Evolutionary conservation across 2,329 filamentous ascomycete genomes (phyloP), one percentile per base, ranked within the genome.

Genomic region (Pseudovirgaria hyperparasitica): DNA sequence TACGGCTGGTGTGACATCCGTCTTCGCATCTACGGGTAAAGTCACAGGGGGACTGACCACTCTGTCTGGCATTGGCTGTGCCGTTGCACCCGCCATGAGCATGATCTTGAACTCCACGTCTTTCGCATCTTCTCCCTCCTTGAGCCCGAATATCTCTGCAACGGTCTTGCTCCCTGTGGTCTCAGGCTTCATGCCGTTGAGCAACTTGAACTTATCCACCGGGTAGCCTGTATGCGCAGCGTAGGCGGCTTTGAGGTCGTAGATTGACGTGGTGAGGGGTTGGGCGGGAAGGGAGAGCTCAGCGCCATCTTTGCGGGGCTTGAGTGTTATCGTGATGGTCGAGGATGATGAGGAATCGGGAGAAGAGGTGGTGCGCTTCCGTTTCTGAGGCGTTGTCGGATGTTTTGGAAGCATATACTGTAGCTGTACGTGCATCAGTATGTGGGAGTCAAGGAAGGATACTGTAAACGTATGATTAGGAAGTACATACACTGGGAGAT

Each of bases 121-220:
- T 2, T 41, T 54, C 16, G 57, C 63, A 23, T 70, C 71, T 4
- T 68, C 63, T 0, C 63, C 54, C 2, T 86, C 40, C n/a, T n/a
- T n/a, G n/a, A n/a, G n/a, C n/a, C n/a, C n/a, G n/a, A n/a, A n/a
- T 1, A 92, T 48, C 31, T 93, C 86, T 30, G 71, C 70, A 5
- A 94, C 56, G 1, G 79, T 73, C 59, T 87, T 90, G 39, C 66
- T 72, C 45, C 92, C 84, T 0, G 67, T 50, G 0, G 84, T n/a
- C n/a, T n/a, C 70, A 0, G 87, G 87, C 55, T 93, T 92, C 62
- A 90, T 92, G 54, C 81, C 81, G 48, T 78, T 70, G 35, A 98
- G 59, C 7, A 98, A 58, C 59, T 86, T 85, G 49, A 96, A 72
- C 63, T 92, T 93, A 20, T 77, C 72, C 8, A 40, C 33, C 9